These are phyloP conservation scores for Curvularia lunata DNA, from an alignment of 2,329 filamentous ascomycete genomes.

Conservation along the genomic window DNA sequence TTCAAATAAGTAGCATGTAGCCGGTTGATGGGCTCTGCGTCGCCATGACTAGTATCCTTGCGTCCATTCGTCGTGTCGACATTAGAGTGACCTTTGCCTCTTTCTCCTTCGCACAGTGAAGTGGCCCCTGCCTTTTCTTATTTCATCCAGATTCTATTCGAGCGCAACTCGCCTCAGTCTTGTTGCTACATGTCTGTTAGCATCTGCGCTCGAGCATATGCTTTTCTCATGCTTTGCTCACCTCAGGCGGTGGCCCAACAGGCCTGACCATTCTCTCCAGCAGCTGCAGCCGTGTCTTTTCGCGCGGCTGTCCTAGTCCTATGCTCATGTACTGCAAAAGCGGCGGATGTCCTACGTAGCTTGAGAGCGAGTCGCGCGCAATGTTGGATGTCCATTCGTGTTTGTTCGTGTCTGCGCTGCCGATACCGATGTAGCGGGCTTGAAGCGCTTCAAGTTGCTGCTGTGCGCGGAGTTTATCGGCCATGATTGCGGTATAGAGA, in stretches of 20 bases:
- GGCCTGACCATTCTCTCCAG: conserved; percentile 76
- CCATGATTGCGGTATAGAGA: conserved; percentile 55
- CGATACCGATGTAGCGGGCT: conserved; percentile 93
- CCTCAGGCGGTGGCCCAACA: conserved; percentile 70
- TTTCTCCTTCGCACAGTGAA: background rate
- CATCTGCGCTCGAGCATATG: background rate
- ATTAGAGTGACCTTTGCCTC: conserved; percentile 4
- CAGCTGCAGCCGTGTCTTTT: conserved; percentile 79
- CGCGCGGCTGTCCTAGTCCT: conserved; percentile 82
- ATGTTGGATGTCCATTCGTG: conserved; percentile 99
- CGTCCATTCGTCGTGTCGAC: conserved; percentile 4
- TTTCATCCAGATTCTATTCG: background rate
- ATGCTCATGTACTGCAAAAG: conserved; percentile 88
- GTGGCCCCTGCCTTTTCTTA: background rate
- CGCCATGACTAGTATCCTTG: conserved; percentile 9
- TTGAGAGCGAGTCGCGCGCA: conserved; percentile 88
- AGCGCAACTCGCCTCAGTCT: conserved; percentile 20
- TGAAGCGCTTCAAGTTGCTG: conserved; percentile 98
- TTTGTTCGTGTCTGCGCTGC: conserved; percentile 94
- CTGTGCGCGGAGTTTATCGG: conserved; percentile 96
- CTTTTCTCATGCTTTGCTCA: conserved; percentile 37
- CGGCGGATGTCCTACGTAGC: conserved; percentile 87
- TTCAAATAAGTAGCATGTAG: conserved; percentile 13
- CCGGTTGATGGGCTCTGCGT: conserved; percentile 4
- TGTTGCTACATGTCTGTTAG: conserved; percentile 27